Base-by-base conservation (phyloP, 2,329 filamentous ascomycete species). In the Ilyonectria robusta region DNA sequence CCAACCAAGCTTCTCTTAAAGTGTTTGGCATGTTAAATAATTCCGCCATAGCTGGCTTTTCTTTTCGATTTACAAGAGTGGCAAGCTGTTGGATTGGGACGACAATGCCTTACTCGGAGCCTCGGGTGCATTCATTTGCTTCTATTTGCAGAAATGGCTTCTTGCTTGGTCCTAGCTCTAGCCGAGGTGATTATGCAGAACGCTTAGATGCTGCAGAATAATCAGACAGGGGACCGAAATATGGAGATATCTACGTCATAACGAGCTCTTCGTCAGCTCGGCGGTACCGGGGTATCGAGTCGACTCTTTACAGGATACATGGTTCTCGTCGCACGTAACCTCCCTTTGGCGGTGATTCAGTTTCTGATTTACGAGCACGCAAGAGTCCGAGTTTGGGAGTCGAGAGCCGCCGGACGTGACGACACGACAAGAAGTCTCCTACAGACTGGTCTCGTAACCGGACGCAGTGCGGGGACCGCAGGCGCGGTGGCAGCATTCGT, bases 141-240 rank as follows among this genome's bases (percentile, higher is more conserved):
- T 97, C 94, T 1, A 2, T 82, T 89, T 17, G 95, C 92, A 1
- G 95, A 98, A 81, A 88, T 94, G 72, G 93, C 94, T 3, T 95
- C 94, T 6, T 97, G 95, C 77, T 86, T 94, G 21, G 93, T 97
- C 67, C 88, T 97, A 40, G 95, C 94, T 0, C 95, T 94, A 0
- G 94, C 94, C 15, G 94, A 97, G 79, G 93, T 97, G 8, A 89
- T 97, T 70, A 97, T 98, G 82, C 94, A 97, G 78, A 97, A 97
- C 80, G 94, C 95, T 0, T 94, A 97, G 80, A 94, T 97, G 87
- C 84, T 96, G 1, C 84, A 76, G 35, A 76, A 68, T 17, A 65
- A 48, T 70, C 44, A 42, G 40, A 42, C 62, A 75, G 75, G 69
- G 23, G 72, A 66, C 17, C 58, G 37, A 46, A 44, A 29, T 35